Conservation (phyloP, 2,329 filamentous ascomycete genomes). For the Ophiostoma triangulosporum region DNA sequence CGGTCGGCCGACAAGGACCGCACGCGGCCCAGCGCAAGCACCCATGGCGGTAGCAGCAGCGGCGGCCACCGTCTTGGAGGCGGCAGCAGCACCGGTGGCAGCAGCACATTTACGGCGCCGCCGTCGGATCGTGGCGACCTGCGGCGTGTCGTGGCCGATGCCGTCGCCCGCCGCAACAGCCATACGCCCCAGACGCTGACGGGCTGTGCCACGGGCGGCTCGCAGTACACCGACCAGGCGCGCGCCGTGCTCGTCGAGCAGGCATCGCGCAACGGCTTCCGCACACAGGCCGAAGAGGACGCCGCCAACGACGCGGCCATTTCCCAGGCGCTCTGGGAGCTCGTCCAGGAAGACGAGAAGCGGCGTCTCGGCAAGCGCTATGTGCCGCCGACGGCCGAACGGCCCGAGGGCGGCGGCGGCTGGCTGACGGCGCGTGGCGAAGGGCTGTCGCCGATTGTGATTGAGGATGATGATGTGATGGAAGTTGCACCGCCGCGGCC, state of each 20-base stretch:
- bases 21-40: constrained; percentile 39
- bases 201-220: constrained; percentile 59
- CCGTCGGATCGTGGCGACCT: constrained; percentile 41
- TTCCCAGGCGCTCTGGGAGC: constrained; percentile 70
- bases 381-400: constrained; percentile 33
- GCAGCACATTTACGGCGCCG: constrained; percentile 28
- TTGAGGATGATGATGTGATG: neutral
- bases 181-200: constrained; percentile 38
- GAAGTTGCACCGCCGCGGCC: neutral
- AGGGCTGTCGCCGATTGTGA: neutral
- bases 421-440: constrained; percentile 14
- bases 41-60: constrained; percentile 32
- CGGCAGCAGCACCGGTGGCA: constrained; percentile 40
- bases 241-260: constrained; percentile 10
- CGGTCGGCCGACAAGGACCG: constrained; percentile 10
- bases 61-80: constrained; percentile 53
- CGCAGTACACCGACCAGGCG: constrained; percentile 10
- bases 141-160: constrained; percentile 56
- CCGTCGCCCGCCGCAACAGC: constrained; percentile 49
- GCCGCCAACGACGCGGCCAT: constrained; percentile 82
- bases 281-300: constrained; percentile 74
- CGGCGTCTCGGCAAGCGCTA: constrained; percentile 41
- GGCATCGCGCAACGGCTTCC: constrained; percentile 54
- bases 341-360: constrained; percentile 67
- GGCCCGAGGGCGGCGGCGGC: constrained; percentile 34